Conservation (phyloP, 106 monocot genomes). For the Apostasia shenzhenica region DNA sequence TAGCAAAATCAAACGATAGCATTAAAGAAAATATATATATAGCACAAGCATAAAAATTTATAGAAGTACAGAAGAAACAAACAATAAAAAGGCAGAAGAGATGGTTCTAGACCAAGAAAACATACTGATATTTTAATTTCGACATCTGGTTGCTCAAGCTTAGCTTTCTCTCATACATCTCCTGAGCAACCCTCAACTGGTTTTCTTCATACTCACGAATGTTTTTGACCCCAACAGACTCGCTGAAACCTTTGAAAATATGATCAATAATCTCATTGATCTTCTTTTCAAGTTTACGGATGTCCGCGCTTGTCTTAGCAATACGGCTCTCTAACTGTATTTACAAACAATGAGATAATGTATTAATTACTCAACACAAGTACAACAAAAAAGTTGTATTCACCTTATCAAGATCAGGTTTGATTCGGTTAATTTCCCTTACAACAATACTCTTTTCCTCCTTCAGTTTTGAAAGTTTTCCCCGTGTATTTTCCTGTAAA, state of each 20-base stretch:
- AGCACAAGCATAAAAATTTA: too few relatives aligned
- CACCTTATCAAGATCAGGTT: slow-evolving; percentile 79
- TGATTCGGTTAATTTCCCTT: slow-evolving; percentile 56
- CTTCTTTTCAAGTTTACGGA: slow-evolving; percentile 58
- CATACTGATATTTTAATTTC: slow-evolving; percentile 98
- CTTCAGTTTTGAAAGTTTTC: slow-evolving; percentile 56
- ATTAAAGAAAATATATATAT: too few relatives aligned
- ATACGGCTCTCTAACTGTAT: slow-evolving; percentile 53
- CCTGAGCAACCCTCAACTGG: slow-evolving; percentile 78
- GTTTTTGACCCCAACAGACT: slow-evolving; percentile 84
- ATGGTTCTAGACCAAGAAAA: neutral
- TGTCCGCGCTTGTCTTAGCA: slow-evolving; percentile 56
- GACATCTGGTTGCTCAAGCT: slow-evolving; percentile 80
- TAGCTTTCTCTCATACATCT: slow-evolving; percentile 73
- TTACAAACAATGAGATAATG: slow-evolving; percentile 1
- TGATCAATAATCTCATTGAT: slow-evolving; percentile 89
- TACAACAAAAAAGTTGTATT: slow-evolving; percentile 5
- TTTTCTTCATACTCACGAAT: slow-evolving; percentile 99
- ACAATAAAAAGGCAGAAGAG: too few relatives aligned
- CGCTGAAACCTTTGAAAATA: slow-evolving; percentile 90
- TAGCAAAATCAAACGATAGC: too few relatives aligned
- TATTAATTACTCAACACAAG: neutral
- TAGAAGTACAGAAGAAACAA: too few relatives aligned
- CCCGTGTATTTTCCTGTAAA: slow-evolving; percentile 69
- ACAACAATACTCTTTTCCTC: slow-evolving; percentile 66